phyloP scores from a whole-genome alignment of 2,329 filamentous ascomycete species.

The Thermothelomyces thermophilus region DNA sequence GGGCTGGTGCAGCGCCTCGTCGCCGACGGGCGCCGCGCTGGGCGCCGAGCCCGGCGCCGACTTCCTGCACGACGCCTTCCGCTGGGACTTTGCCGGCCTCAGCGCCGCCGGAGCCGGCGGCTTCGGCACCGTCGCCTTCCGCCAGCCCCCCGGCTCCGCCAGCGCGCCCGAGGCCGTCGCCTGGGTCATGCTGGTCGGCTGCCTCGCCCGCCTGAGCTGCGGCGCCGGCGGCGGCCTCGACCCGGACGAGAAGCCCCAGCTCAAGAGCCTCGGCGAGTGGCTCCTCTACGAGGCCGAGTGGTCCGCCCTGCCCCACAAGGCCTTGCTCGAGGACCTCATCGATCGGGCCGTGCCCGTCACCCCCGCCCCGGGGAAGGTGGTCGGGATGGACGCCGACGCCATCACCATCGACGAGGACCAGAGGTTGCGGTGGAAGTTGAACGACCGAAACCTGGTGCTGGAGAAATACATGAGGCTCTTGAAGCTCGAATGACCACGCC shows the following conservation, averaged over 20 bases:
- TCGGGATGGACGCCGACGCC: conserved; percentile 12
- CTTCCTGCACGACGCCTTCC: conserved; percentile 19
- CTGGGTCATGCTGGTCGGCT: conserved; percentile 23
- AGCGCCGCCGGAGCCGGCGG: conserved; percentile 14
- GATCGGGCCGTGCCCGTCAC: conserved; percentile 15
- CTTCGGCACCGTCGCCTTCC: conserved; percentile 22
- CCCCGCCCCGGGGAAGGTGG: not conserved
- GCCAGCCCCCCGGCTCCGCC: conserved; percentile 19
- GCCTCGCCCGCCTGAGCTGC: conserved; percentile 22
- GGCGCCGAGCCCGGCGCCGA: conserved; percentile 8
- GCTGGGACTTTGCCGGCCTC: conserved; percentile 21
- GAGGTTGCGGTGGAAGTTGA: conserved; percentile 16
- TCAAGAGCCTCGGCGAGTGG: conserved; percentile 21
- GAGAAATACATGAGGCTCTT: conserved; percentile 19
- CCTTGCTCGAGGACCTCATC: conserved; percentile 17
- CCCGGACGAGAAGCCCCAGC: conserved; percentile 10
- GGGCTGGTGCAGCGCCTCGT: conserved; percentile 21
- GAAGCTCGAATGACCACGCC: conserved; percentile 6
- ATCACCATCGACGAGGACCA: conserved; percentile 20
- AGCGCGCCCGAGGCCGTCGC: conserved; percentile 14
- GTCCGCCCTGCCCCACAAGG: conserved; percentile 11
- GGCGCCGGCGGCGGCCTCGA: conserved; percentile 11
- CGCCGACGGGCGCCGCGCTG: conserved; percentile 20
- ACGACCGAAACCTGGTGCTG: conserved; percentile 16
- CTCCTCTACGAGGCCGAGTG: conserved; percentile 21